Evolutionary conservation across 257 asterid species (phyloP), one percentile per base, ranked within the genome.

Genomic region (Lavandula angustifolia): DNA sequence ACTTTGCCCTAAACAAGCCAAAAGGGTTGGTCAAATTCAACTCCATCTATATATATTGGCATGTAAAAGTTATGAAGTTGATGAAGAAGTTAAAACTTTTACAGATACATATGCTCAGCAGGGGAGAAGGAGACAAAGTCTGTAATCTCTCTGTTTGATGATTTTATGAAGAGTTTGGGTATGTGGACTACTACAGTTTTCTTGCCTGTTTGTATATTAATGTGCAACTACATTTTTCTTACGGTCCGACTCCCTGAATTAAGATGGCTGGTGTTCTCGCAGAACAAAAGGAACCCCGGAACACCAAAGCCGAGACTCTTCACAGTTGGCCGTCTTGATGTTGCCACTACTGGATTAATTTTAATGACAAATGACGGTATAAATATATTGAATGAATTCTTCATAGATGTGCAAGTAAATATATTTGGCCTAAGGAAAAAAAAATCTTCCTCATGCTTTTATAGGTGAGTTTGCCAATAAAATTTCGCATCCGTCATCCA

Each of bases 261-360:
- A 54, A 44, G 62, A 59, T 42, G 44, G 62, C 22, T 66, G 49
- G 18, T 68, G 37, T 60, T 68, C 22, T 51, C 41, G 43, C 75
- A 92, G 99, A 75, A 54, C 72, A 90, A 77, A 80, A 83, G 74
- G 67, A 78, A 84, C 68, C 85, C 92, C 12, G 96, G 95, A 73
- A 65, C 71, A 48, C 94, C 97, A 56, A 76, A 71, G 61, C 99
- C 95, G 22, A 85, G 99, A 31, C 87, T 94, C 35, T 94, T 90
- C 70, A 94, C 99, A 12, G 97, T 90, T 75, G 99, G 97, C 48
- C 95, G 99, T 17, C 99, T 94, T 79, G 99, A 94, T 76, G 99
- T 94, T 75, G 85, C 83, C 73, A 94, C 99, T 11, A 84, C 95
- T 46, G 99, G 99, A 65, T 75, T 94, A 75, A 87, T 94, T 63